Conservation (phyloP, 305 asterid species). For the Andrographis paniculata region DNA sequence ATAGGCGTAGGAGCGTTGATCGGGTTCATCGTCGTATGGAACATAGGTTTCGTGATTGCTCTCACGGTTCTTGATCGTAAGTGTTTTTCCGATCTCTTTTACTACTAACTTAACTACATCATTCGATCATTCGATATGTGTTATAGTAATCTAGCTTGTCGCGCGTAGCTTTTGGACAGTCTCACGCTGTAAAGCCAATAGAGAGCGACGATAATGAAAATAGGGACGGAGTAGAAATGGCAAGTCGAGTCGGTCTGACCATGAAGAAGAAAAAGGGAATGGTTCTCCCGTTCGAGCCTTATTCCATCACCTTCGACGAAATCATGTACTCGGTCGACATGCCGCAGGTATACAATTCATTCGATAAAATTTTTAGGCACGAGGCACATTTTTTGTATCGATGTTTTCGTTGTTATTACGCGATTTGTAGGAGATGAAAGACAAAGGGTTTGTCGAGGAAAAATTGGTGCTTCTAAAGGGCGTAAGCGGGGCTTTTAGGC, state of each 20-base stretch:
- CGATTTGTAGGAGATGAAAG: conserved; percentile 38
- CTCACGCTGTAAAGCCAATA: conserved; percentile 26
- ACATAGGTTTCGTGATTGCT: conserved; percentile 30
- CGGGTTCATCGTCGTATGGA: conserved; percentile 39
- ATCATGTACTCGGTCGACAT: conserved; percentile 47
- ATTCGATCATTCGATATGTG: not conserved
- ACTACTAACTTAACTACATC: no score
- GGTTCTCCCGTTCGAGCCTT: conserved; percentile 53
- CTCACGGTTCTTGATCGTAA: conserved; percentile 40
- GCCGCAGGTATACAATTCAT: conserved; percentile 45
- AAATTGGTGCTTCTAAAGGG: conserved; percentile 33
- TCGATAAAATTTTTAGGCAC: no score
- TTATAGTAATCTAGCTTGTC: not conserved
- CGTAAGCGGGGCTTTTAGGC: conserved; percentile 46
- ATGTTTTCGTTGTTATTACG: no score
- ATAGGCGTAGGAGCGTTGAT: conserved; percentile 39
- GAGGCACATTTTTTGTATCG: no score
- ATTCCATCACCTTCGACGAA: conserved; percentile 37
- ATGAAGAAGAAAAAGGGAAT: conserved; percentile 21
- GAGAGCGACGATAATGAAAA: conserved; percentile 17
- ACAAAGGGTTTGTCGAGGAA: conserved; percentile 28
- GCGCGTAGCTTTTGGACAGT: conserved; percentile 31
- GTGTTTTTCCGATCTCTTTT: conserved; percentile 9
- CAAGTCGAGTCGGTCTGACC: not conserved
- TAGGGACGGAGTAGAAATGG: conserved; percentile 13